Evolutionary conservation across 1,284 basidiomycete species (phyloP).

Genomic region (Sanghuangporus sanghuang): DNA sequence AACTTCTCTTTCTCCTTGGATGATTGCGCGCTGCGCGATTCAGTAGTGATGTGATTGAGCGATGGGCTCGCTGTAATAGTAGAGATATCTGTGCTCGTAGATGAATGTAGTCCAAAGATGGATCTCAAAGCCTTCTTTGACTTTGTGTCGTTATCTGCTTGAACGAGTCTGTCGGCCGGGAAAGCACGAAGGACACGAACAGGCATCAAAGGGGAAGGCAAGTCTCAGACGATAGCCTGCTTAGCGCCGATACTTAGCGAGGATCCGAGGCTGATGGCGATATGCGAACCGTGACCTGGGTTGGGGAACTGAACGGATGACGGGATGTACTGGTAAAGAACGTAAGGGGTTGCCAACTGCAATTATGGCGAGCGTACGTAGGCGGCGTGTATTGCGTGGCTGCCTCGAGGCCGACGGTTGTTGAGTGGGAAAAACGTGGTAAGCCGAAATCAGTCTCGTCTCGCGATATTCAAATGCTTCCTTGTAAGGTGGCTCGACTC

Average conservation of each 20-base stretch:
- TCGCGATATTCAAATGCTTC: background rate
- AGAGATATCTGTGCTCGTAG: slow-evolving; percentile 11
- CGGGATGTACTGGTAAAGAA: slow-evolving; percentile 9
- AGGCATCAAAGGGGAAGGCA: slow-evolving; percentile 11
- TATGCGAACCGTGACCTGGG: slow-evolving; percentile 7
- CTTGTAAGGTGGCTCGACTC: background rate
- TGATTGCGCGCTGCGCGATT: slow-evolving; percentile 20
- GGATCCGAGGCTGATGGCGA: background rate
- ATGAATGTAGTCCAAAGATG: slow-evolving; percentile 34
- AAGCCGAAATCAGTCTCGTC: background rate
- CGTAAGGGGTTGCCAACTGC: slow-evolving; percentile 6
- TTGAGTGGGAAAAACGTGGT: slow-evolving; percentile 1
- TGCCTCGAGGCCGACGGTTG: slow-evolving; percentile 17
- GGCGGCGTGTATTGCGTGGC: slow-evolving; percentile 10
- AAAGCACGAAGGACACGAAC: slow-evolving; percentile 1
- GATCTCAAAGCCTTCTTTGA: slow-evolving; percentile 38
- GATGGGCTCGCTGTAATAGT: slow-evolving; percentile 1
- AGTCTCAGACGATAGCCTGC: slow-evolving; percentile 3
- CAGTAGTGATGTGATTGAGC: slow-evolving; percentile 20
- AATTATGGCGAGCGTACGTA: slow-evolving; percentile 5
- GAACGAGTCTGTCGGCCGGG: background rate
- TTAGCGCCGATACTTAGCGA: slow-evolving; percentile 7
- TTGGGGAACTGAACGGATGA: background rate
- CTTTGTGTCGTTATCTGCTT: background rate
- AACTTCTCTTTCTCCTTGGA: slow-evolving; percentile 19